These are phyloP conservation scores for Globisporangium uncinulatum DNA, from an alignment of 352 stramenopile genomes.

Conservation along the genomic window DNA sequence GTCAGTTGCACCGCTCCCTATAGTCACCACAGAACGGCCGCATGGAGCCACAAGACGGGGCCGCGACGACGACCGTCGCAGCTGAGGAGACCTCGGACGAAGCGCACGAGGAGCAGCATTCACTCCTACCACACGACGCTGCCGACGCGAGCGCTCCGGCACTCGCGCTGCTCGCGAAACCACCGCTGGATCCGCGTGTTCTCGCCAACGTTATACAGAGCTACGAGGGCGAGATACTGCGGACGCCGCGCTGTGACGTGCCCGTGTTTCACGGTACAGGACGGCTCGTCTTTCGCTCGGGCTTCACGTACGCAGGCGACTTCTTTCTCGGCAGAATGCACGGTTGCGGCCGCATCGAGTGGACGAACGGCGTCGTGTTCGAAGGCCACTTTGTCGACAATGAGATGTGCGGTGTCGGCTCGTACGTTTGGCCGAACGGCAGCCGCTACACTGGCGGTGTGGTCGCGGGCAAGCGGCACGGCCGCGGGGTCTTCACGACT, in stretches of 20 bases:
- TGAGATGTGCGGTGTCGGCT: conserved; percentile 51
- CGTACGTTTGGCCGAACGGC: conserved; percentile 78
- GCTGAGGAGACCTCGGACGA: too few relatives aligned
- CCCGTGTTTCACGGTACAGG: conserved; percentile 62
- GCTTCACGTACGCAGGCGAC: conserved; percentile 58
- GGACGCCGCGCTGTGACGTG: conserved; percentile 32
- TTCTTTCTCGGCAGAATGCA: conserved; percentile 74
- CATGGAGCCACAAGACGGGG: too few relatives aligned
- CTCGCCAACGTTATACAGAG: conserved; percentile 37
- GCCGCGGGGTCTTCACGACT: conserved; percentile 55
- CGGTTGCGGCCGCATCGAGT: conserved; percentile 60
- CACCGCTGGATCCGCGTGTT: conserved; percentile 55
- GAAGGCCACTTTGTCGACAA: conserved; percentile 73
- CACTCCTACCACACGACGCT: too few relatives aligned
- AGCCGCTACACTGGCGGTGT: conserved; percentile 78
- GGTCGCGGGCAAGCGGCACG: conserved; percentile 59
- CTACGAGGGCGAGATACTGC: conserved; percentile 47
- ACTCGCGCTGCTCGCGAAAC: conserved; percentile 25
- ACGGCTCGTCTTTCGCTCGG: conserved; percentile 46
- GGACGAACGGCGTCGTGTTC: conserved; percentile 53
- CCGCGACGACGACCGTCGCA: too few relatives aligned
- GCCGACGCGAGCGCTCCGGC: too few relatives aligned
- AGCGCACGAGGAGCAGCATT: too few relatives aligned
- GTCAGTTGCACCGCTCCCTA: too few relatives aligned
- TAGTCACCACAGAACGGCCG: too few relatives aligned